phyloP scores from a whole-genome alignment of 352 stramenopile species.

The Paralagenidium karlingii region DNA sequence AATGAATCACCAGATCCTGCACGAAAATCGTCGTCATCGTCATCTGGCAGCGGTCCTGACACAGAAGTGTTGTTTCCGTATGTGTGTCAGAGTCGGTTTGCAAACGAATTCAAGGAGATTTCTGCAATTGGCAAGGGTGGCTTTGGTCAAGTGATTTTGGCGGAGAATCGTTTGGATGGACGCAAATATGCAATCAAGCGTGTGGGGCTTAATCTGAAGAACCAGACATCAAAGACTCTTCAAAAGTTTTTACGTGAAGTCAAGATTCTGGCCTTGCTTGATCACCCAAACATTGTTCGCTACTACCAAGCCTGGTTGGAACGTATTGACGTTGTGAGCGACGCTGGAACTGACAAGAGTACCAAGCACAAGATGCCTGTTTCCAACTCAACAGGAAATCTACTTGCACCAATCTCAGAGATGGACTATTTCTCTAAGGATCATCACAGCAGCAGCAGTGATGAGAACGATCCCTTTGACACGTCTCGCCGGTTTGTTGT shows the following conservation, averaged over 20 bases:
- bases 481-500: background rate
- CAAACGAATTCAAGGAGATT: constrained; percentile 75
- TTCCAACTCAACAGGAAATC: constrained; percentile 32
- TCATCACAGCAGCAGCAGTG: background rate
- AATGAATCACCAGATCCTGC: too few species aligned
- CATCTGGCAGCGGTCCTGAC: constrained; percentile 21
- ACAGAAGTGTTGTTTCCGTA: constrained; percentile 71
- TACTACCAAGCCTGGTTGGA: constrained; percentile 89
- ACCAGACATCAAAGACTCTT: constrained; percentile 84
- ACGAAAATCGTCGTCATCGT: constrained; percentile 48
- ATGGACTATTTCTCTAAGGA: constrained; percentile 32
- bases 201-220: constrained; percentile 67
- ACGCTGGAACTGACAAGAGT: constrained; percentile 13
- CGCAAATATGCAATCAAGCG: constrained; percentile 90
- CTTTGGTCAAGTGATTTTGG: constrained; percentile 91
- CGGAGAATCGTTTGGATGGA: constrained; percentile 89
- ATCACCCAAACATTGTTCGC: constrained; percentile 89
- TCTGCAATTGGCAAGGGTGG: constrained; percentile 87
- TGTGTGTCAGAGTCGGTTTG: constrained; percentile 73
- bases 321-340: constrained; percentile 50
- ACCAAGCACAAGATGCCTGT: constrained; percentile 1
- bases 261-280: constrained; percentile 83
- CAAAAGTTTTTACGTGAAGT: constrained; percentile 90
- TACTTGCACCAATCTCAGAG: constrained; percentile 53
- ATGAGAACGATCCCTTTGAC: constrained; percentile 1